Conservation (phyloP, 1,284 basidiomycete species). For the Fistulinella cinereoalba region DNA sequence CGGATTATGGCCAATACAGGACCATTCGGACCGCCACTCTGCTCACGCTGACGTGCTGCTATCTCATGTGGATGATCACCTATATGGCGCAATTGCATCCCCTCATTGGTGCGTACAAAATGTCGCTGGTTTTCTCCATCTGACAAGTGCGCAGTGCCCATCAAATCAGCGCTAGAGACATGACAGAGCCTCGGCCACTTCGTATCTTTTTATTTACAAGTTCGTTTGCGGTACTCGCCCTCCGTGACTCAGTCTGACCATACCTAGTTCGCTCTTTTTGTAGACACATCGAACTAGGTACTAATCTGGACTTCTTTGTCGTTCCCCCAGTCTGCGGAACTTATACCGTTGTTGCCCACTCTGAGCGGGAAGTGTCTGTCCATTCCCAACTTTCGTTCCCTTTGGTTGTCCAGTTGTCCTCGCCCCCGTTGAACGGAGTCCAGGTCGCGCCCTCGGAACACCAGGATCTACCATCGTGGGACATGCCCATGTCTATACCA, state of each 20-base stretch:
- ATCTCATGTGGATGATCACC: conserved; percentile 93
- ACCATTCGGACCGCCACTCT: conserved; percentile 77
- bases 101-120: conserved; percentile 65
- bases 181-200: conserved; percentile 8
- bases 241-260: conserved; percentile 3
- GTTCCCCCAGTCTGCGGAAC: background rate
- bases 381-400: conserved; percentile 2
- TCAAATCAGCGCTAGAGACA: conserved; percentile 12
- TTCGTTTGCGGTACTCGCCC: conserved; percentile 11
- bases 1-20: conserved; percentile 40
- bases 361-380: background rate
- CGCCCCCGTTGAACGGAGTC: conserved; percentile 11
- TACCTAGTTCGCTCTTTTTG: conserved; percentile 15
- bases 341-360: conserved; percentile 1
- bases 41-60: conserved; percentile 78
- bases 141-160: conserved; percentile 19
- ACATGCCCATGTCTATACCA: conserved; percentile 20
- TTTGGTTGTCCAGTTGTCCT: conserved; percentile 8
- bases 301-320: conserved; percentile 20
- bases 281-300: conserved; percentile 21
- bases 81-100: conserved; percentile 91
- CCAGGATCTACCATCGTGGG: conserved; percentile 7
- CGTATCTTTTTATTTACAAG: conserved; percentile 16
- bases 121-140: background rate
- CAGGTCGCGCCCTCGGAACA: conserved; percentile 12